These are phyloP conservation scores for Acacia melanoxylon DNA, from an alignment of 306 rosid species.

Conservation along the genomic window DNA sequence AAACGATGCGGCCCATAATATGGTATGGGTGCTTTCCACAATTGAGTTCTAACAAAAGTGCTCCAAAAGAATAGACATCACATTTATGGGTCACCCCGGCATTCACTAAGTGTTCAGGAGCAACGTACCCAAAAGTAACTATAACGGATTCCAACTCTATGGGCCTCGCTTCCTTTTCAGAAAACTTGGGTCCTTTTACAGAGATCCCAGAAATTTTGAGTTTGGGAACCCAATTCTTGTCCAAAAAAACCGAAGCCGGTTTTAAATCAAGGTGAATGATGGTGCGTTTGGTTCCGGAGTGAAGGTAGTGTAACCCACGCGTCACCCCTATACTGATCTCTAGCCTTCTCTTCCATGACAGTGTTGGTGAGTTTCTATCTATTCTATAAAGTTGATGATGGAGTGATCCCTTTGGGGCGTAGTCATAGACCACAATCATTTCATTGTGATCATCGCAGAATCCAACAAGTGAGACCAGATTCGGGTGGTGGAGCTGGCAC, in stretches of 20 bases:
- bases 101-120: constrained; percentile 16
- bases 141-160: background rate
- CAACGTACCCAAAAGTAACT: constrained; percentile 35
- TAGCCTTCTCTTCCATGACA: constrained; percentile 10
- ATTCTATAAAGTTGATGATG: background rate
- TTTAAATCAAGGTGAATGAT: background rate
- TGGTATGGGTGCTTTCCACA: background rate
- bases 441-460: background rate
- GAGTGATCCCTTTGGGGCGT: background rate
- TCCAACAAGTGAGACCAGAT: constrained; percentile 10
- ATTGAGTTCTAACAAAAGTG: constrained; percentile 26
- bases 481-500: constrained; percentile 7
- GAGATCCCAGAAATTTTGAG: background rate
- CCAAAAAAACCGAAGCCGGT: background rate
- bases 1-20: too few species aligned
- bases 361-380: background rate
- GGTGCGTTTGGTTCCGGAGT: background rate
- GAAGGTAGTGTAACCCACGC: background rate
- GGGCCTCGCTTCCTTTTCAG: background rate
- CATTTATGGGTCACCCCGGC: constrained; percentile 5
- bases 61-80: constrained; percentile 38
- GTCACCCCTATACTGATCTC: constrained; percentile 9
- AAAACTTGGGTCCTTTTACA: background rate
- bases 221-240: background rate
- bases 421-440: constrained; percentile 10